A percentile compares a stretch with the other conserved stretches of the same genome.
Evolutionary conservation across 2,329 filamentous ascomycete genomes (phyloP).

Genomic region (Byssoonygena ceratinophila): DNA sequence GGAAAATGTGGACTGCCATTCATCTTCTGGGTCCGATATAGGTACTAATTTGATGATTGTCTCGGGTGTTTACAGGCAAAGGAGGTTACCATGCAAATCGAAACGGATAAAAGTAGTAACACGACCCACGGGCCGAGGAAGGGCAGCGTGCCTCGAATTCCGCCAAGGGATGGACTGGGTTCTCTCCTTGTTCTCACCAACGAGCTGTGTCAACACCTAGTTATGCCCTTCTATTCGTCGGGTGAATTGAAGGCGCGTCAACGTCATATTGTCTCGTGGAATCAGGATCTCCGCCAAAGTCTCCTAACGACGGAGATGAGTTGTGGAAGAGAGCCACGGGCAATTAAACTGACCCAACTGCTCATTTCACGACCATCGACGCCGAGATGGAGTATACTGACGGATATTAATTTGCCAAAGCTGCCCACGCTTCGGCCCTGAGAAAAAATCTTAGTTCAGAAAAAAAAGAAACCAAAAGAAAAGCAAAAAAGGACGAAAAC

Average conservation of each 20-base stretch:
- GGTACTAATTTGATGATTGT: background rate
- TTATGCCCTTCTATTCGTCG: background rate
- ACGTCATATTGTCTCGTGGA: background rate
- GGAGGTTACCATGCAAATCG: background rate
- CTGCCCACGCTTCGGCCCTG: background rate
- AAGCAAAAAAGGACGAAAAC: background rate
- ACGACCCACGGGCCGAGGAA: background rate
- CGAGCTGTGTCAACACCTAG: background rate
- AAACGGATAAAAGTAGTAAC: background rate
- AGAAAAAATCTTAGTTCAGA: background rate
- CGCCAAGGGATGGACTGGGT: background rate
- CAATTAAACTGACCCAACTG: background rate
- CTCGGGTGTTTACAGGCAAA: background rate
- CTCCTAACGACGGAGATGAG: background rate
- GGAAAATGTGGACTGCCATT: background rate
- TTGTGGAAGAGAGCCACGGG: background rate
- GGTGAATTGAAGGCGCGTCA: background rate
- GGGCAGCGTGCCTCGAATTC: background rate
- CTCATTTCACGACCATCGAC: background rate
- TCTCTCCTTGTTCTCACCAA: background rate
- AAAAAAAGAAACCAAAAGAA: background rate
- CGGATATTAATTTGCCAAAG: background rate
- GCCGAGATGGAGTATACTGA: background rate
- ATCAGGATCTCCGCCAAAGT: background rate
- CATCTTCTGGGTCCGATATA: background rate